Evolutionary conservation across 345 rosid species (phyloP).

Genomic region (Mangifera indica): DNA sequence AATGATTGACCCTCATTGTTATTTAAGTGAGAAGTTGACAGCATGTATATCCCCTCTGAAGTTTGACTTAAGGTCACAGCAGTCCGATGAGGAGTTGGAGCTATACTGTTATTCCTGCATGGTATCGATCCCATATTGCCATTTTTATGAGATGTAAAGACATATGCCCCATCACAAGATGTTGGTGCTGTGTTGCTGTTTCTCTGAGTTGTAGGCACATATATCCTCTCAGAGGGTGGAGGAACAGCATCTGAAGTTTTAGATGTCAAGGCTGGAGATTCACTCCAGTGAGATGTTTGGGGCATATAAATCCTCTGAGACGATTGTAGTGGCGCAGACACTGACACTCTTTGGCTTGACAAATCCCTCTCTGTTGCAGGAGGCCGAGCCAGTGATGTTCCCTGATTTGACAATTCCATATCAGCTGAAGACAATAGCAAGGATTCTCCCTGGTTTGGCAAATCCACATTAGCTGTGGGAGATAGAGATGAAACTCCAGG

Average conservation of each 20-base stretch:
- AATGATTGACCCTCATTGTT: conserved; percentile 26
- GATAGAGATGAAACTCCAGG: conserved; percentile 27
- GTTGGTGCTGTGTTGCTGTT: conserved; percentile 16
- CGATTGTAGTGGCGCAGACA: conserved; percentile 16
- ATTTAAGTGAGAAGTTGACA: conserved; percentile 29
- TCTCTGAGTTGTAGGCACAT: conserved; percentile 24
- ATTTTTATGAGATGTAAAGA: conserved; percentile 24
- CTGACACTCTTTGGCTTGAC: conserved; percentile 23
- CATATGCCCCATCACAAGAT: conserved; percentile 19
- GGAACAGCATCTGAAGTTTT: conserved; percentile 25
- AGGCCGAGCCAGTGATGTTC: conserved; percentile 13
- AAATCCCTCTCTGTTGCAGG: conserved; percentile 17
- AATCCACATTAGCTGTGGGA: conserved; percentile 22
- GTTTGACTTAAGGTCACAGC: conserved; percentile 17
- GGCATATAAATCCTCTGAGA: conserved; percentile 29
- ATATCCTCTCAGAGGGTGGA: conserved; percentile 24
- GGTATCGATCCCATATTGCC: conserved; percentile 20
- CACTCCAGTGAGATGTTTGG: conserved; percentile 33
- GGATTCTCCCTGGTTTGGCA: conserved; percentile 23
- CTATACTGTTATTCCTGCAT: conserved; percentile 15
- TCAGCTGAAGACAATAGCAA: conserved; percentile 23
- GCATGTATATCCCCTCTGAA: conserved; percentile 30
- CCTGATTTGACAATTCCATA: conserved; percentile 21
- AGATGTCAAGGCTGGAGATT: conserved; percentile 23
- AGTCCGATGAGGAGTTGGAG: conserved; percentile 18